These are phyloP conservation scores for Microcera coccophila DNA, from an alignment of 2,329 filamentous ascomycete species.

Conservation along the genomic window DNA sequence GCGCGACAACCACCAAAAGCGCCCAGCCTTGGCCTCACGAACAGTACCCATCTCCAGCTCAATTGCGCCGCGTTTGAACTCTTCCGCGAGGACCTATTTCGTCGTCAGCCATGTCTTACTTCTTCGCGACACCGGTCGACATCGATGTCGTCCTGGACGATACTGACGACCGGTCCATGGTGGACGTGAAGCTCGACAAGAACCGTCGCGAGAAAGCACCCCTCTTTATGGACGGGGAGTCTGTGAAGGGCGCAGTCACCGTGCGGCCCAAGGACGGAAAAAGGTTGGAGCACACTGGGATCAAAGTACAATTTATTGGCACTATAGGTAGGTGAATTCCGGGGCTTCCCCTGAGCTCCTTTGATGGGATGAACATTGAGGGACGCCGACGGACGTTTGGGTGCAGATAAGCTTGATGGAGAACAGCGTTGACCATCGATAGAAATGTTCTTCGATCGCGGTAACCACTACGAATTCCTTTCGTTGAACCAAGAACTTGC, in stretches of 20 bases:
- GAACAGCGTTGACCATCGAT: conserved; percentile 5
- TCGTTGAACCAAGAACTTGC: conserved; percentile 95
- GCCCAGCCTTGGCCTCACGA: background rate
- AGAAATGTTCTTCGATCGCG: conserved; percentile 99
- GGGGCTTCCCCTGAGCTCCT: conserved; percentile 5
- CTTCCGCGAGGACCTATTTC: conserved; percentile 1
- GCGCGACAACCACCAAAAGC: conserved; percentile 8
- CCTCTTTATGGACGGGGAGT: conserved; percentile 96
- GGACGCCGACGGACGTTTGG: conserved; percentile 4
- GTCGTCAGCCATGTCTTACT: conserved; percentile 74
- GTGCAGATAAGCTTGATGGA: background rate
- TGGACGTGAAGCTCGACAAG: conserved; percentile 98
- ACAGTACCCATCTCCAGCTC: background rate
- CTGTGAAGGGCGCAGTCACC: conserved; percentile 92
- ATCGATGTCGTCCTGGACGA: conserved; percentile 98
- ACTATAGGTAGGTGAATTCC: conserved; percentile 77
- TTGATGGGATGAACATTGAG: too few species aligned
- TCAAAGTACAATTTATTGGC: conserved; percentile 99
- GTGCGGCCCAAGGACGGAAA: conserved; percentile 97
- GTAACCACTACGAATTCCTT: conserved; percentile 98
- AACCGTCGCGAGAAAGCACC: conserved; percentile 95
- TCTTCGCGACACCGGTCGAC: conserved; percentile 96
- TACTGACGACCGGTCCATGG: conserved; percentile 87
- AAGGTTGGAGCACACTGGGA: conserved; percentile 93
- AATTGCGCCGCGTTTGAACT: conserved; percentile 2